Conservation (phyloP, 371 early-diverging fungal genomes). For the Lichtheimia corymbifera region DNA sequence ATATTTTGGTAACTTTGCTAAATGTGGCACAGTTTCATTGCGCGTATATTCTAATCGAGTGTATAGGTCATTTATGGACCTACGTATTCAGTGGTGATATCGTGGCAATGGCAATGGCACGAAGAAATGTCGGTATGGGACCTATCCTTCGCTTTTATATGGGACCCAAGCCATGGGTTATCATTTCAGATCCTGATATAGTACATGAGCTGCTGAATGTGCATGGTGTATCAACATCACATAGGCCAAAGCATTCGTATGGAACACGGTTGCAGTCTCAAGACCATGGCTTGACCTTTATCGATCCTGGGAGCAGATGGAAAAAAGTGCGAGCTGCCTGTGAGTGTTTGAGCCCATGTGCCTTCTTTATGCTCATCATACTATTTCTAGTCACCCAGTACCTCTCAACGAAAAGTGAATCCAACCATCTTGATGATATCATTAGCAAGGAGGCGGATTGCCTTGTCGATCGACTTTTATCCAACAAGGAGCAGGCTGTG, state of each 20-base stretch:
- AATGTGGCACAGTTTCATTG: not conserved
- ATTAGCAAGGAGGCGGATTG: not conserved
- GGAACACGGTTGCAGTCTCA: conserved; percentile 9
- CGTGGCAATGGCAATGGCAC: not conserved
- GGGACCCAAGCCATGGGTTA: conserved; percentile 23
- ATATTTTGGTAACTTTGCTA: conserved; percentile 10
- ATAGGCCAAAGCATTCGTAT: conserved; percentile 16
- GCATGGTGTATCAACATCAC: conserved; percentile 15
- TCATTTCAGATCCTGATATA: conserved; percentile 18
- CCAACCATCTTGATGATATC: too few species aligned
- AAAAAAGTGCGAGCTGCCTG: conserved; percentile 14
- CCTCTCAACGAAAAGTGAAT: too few species aligned
- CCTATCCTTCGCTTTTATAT: conserved; percentile 8
- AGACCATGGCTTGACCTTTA: conserved; percentile 15
- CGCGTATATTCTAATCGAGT: not conserved
- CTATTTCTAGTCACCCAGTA: too few species aligned
- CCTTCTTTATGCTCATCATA: not conserved
- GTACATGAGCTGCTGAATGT: conserved; percentile 22
- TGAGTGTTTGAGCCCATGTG: not conserved
- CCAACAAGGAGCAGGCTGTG: too few species aligned
- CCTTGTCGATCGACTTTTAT: conserved; percentile 4
- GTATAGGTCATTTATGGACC: conserved; percentile 16
- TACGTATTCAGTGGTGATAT: not conserved
- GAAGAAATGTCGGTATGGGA: too few species aligned
- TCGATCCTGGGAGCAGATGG: conserved; percentile 9